Percentiles rank a stretch among this genome's conserved stretches.
phyloP scores from a whole-genome alignment of 768 basidiomycete genomes.

The Podaxis rugospora region DNA sequence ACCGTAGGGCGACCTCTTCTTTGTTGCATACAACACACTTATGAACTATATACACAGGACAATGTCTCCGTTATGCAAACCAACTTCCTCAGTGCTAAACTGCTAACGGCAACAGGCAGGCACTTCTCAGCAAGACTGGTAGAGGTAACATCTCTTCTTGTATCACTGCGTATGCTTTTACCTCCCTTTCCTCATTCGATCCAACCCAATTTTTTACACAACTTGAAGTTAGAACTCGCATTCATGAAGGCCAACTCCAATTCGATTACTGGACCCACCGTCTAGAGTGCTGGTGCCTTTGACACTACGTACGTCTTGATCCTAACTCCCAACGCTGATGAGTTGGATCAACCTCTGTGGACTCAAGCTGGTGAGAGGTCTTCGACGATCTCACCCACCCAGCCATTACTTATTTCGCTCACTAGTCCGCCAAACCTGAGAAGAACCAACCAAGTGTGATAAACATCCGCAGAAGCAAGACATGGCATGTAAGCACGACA shows the following conservation, averaged over 20 bases:
- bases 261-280: slow-evolving; percentile 45
- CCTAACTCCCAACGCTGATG: slow-evolving; percentile 43
- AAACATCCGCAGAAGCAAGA: neutral
- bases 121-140: slow-evolving; percentile 43
- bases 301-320: slow-evolving; percentile 44
- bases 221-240: slow-evolving; percentile 37
- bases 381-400: neutral
- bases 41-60: no score
- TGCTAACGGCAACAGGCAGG: slow-evolving; percentile 30
- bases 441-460: neutral
- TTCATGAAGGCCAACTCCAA: slow-evolving; percentile 40
- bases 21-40: no score
- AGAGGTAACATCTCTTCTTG: slow-evolving; percentile 49
- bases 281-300: slow-evolving; percentile 52
- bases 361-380: no score
- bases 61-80: no score
- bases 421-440: neutral
- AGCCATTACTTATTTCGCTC: no score
- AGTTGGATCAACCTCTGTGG: slow-evolving; percentile 44
- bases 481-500: neutral
- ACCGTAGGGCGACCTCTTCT: no score
- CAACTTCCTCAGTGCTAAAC: no score
- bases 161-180: slow-evolving; percentile 27
- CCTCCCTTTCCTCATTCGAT: slow-evolving; percentile 2
- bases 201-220: slow-evolving; percentile 12